A percentile compares a stretch with the other conserved stretches of the same genome.
Evolutionary conservation across 306 rosid genomes (phyloP).

Genomic region (Gastrolobium villosum): DNA sequence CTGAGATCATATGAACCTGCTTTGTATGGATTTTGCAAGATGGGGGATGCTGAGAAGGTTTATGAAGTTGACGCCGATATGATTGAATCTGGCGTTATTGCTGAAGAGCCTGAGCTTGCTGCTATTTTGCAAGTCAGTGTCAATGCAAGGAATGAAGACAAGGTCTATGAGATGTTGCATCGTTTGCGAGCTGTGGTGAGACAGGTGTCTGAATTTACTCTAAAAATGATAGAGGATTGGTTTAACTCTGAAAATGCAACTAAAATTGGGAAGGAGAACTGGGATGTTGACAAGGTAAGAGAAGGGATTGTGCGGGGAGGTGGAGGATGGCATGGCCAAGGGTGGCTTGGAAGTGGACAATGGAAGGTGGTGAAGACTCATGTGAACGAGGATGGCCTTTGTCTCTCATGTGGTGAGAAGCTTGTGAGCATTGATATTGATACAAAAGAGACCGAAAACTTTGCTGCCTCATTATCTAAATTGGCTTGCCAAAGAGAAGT

Average conservation of each 20-base stretch:
- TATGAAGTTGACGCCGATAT: conserved; percentile 80
- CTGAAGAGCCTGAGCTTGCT: conserved; percentile 82
- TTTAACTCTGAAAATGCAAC: conserved; percentile 67
- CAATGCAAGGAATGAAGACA: conserved; percentile 56
- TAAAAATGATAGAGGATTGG: conserved; percentile 73
- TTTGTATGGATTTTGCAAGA: conserved; percentile 80
- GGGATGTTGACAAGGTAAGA: conserved; percentile 70
- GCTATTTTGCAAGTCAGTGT: conserved; percentile 76
- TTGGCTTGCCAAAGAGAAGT: conserved; percentile 76
- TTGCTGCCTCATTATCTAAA: conserved; percentile 73
- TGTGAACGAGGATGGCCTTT: conserved; percentile 66
- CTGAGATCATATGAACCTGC: conserved; percentile 92
- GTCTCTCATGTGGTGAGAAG: conserved; percentile 70
- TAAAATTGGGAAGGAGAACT: conserved; percentile 59
- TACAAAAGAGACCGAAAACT: conserved; percentile 78
- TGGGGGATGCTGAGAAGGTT: conserved; percentile 76
- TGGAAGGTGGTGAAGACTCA: conserved; percentile 81
- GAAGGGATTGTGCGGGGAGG: conserved; percentile 74
- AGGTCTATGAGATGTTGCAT: conserved; percentile 84
- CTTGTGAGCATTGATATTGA: conserved; percentile 94
- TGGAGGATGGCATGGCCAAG: conserved; percentile 99
- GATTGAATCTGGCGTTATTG: conserved; percentile 63
- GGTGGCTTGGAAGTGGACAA: conserved; percentile 92
- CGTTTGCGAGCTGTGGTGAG: conserved; percentile 74
- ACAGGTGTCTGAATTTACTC: conserved; percentile 81